These are phyloP conservation scores for Salix viminalis DNA, from an alignment of 345 rosid genomes.

Conservation along the genomic window DNA sequence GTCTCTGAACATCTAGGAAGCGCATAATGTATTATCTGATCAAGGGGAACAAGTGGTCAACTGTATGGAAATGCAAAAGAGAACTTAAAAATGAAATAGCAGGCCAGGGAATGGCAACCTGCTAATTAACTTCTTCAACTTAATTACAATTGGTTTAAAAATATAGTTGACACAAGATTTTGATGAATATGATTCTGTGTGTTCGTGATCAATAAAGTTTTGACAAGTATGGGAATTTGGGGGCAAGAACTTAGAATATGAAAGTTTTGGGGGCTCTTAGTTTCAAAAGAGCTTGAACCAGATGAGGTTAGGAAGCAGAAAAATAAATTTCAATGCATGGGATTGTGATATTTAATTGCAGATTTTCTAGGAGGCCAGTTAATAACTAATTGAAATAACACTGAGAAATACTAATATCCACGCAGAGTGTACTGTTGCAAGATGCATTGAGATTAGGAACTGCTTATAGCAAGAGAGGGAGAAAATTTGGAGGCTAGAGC, in stretches of 20 bases:
- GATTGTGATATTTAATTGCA: neutral
- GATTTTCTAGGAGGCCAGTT: neutral
- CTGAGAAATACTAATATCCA: too few relatives aligned
- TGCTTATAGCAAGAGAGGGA: neutral
- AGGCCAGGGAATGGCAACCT: neutral
- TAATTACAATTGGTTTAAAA: neutral
- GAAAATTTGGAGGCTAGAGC: neutral
- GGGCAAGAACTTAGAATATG: neutral
- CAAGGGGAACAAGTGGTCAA: slow-evolving; percentile 2
- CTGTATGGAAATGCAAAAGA: neutral
- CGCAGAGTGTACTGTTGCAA: neutral
- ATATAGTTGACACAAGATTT: neutral
- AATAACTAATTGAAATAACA: neutral
- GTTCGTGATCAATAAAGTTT: neutral
- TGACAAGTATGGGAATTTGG: neutral
- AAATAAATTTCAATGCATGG: neutral
- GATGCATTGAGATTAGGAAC: neutral
- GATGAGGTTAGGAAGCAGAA: neutral
- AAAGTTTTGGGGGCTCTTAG: neutral
- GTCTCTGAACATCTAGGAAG: slow-evolving; percentile 85
- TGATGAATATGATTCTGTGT: neutral
- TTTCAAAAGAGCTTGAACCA: neutral
- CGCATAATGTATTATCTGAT: slow-evolving; percentile 81
- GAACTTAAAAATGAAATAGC: neutral
- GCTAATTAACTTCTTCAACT: neutral